Evolutionary conservation across 2,329 filamentous ascomycete species (phyloP), one percentile per base, ranked within the genome.

Genomic region (Fusarium keratoplasticum): DNA sequence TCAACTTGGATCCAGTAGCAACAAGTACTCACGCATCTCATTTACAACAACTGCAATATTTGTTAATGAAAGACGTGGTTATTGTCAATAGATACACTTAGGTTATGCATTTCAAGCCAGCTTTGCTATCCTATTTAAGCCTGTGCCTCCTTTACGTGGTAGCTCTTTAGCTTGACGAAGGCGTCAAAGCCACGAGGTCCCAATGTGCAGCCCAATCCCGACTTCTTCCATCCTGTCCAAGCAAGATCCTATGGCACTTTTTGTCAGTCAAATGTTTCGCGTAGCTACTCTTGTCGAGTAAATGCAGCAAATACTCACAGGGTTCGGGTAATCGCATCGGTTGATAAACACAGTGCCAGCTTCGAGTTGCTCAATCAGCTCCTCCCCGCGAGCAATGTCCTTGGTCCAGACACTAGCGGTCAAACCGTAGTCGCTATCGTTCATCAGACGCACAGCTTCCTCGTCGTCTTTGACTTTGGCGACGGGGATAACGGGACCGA

Each of bases 211-310:
- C 95, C 95, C 82, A 93, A 95, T 75, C 95, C 95, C 69, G 95
- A 98, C 81, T 97, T 95, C 86, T 98, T 98, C 95, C 95, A 98
- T 11, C 95, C 95, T 2, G 95, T 96, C 94, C 94, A 97, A 20
- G 95, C 94, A 74, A 97, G 89, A 83, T 97, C 94, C 93, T 95
- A 31, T 3, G 16, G 3, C 16, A 29, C 11, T 95, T 7, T 16
- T 22, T 33, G 4, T 35, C 2, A 35, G 25, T 29, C 4, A 35
- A 13, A 20, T 16, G 3, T 1, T 47, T 25, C n/a, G n/a, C n/a
- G n/a, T n/a, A n/a, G n/a, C n/a, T n/a, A n/a, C n/a, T n/a, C 7
- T 16, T 16, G 14, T 42, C 10, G 11, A 42, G 20, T 1, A 6
- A 40, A 40, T 13, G 38, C 9, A 13, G 36, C 9, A 20, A 13